Conservation (phyloP, 495 filamentous ascomycete genomes). For the Hypoxylon trugodes region DNA sequence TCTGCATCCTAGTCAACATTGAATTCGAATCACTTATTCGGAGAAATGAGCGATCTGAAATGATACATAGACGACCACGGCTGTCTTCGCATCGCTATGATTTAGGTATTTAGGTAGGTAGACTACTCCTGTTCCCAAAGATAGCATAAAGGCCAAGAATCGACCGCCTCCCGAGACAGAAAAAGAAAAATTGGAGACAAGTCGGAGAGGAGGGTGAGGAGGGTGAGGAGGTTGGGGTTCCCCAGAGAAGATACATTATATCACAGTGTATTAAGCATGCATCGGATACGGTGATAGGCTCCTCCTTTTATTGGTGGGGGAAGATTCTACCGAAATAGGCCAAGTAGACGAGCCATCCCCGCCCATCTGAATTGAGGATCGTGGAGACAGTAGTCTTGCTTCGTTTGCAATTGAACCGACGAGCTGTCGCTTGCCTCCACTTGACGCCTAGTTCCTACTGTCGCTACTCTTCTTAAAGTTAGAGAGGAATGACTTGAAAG, state of each 20-base stretch:
- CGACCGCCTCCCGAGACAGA: slow-evolving; percentile 8
- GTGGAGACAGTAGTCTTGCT: slow-evolving; percentile 2
- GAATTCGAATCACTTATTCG: background rate
- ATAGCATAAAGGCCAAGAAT: background rate
- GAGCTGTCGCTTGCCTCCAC: slow-evolving; percentile 11
- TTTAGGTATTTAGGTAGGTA: background rate
- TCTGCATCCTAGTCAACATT: slow-evolving; percentile 4
- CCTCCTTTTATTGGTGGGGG: slow-evolving; percentile 37
- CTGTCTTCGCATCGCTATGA: background rate
- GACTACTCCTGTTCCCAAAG: slow-evolving; percentile 8
- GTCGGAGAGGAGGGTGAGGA: slow-evolving; percentile 23
- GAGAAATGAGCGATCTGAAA: background rate
- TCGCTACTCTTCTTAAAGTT: background rate
- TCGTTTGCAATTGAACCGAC: slow-evolving; percentile 32
- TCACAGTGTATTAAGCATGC: slow-evolving; percentile 4
- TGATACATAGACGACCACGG: background rate
- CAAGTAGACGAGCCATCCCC: background rate
- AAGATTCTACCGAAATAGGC: slow-evolving; percentile 37
- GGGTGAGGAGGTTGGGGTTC: slow-evolving; percentile 13
- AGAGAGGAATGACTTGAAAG: background rate
- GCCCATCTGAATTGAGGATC: background rate
- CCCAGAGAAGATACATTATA: background rate
- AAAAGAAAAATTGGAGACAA: slow-evolving; percentile 29
- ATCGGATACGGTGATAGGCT: background rate
- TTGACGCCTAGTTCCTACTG: background rate